Evolutionary conservation across 108 stramenopile species (phyloP).

Genomic region (Cyclotella choctawhatcheeana): DNA sequence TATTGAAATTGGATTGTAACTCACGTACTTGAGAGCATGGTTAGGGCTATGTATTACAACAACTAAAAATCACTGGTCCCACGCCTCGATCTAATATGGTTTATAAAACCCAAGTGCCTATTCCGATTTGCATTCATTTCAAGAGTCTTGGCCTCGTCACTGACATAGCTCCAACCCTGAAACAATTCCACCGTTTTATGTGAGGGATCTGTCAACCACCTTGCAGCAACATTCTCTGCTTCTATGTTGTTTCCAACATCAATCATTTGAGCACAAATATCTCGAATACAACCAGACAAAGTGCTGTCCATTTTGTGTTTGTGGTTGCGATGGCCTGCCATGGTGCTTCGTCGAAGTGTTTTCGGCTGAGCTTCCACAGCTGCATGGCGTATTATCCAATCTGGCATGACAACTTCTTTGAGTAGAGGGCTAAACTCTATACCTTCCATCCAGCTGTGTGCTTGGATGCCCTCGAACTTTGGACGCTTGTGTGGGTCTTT

Average conservation of each 20-base stretch:
- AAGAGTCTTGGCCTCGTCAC: background rate
- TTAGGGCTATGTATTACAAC: no score
- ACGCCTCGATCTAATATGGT: slow-evolving; percentile 1
- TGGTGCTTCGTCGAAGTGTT: slow-evolving; percentile 1
- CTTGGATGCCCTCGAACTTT: slow-evolving; percentile 9
- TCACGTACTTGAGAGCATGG: no score
- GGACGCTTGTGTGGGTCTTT: slow-evolving; percentile 26
- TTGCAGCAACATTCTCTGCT: slow-evolving; percentile 7
- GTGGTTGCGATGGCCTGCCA: background rate
- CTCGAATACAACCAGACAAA: slow-evolving; percentile 11
- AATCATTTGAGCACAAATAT: slow-evolving; percentile 20
- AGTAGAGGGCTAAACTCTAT: slow-evolving; percentile 6
- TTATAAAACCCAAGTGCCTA: background rate
- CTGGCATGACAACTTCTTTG: slow-evolving; percentile 12
- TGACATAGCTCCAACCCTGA: slow-evolving; percentile 22
- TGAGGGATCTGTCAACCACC: slow-evolving; percentile 19
- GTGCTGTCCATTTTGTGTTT: slow-evolving; percentile 5
- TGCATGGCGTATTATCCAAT: slow-evolving; percentile 29
- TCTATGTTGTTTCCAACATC: slow-evolving; percentile 5
- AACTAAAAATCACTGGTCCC: no score
- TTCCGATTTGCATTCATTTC: background rate
- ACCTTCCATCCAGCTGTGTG: slow-evolving; percentile 24
- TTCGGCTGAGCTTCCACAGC: slow-evolving; percentile 11
- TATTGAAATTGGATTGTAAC: no score
- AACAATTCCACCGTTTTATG: slow-evolving; percentile 13